phyloP scores from a whole-genome alignment of 2,329 filamentous ascomycete species.

The Cucurbitaria berberidis region DNA sequence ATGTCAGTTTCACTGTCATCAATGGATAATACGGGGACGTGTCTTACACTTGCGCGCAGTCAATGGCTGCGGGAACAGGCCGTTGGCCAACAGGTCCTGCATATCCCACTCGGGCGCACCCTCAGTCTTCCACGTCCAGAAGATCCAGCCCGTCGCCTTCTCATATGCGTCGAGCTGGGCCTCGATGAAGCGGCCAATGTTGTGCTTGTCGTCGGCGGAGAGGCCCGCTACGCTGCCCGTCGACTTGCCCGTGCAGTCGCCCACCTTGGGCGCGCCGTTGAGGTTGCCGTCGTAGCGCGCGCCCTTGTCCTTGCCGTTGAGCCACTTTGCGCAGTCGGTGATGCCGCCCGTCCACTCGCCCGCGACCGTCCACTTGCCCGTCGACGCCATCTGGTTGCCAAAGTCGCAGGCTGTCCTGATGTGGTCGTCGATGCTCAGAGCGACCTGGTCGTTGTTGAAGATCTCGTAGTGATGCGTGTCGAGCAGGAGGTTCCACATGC shows the following conservation, averaged over 20 bases:
- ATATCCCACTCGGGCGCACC: constrained; percentile 58
- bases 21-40: neutral
- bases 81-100: constrained; percentile 51
- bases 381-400: constrained; percentile 53
- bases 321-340: constrained; percentile 57
- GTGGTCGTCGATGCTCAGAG: constrained; percentile 49
- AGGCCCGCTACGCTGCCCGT: constrained; percentile 52
- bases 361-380: constrained; percentile 55
- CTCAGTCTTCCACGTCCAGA: constrained; percentile 60
- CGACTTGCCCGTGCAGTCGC: constrained; percentile 54
- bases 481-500: constrained; percentile 53
- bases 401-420: constrained; percentile 53
- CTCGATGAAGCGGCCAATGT: constrained; percentile 54
- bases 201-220: constrained; percentile 50
- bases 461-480: constrained; percentile 59
- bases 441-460: constrained; percentile 49
- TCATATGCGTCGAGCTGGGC: constrained; percentile 57
- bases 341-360: constrained; percentile 57
- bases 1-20: constrained; percentile 3
- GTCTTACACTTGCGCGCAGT: constrained; percentile 48
- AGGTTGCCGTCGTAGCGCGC: constrained; percentile 55
- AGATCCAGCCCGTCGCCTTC: constrained; percentile 57
- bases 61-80: constrained; percentile 58
- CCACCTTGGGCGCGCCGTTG: constrained; percentile 47
- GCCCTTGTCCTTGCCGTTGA: constrained; percentile 56